Evolutionary conservation across 768 basidiomycete genomes (phyloP), one percentile per base, ranked within the genome.

Genomic region (Pleurotus tuoliensis): DNA sequence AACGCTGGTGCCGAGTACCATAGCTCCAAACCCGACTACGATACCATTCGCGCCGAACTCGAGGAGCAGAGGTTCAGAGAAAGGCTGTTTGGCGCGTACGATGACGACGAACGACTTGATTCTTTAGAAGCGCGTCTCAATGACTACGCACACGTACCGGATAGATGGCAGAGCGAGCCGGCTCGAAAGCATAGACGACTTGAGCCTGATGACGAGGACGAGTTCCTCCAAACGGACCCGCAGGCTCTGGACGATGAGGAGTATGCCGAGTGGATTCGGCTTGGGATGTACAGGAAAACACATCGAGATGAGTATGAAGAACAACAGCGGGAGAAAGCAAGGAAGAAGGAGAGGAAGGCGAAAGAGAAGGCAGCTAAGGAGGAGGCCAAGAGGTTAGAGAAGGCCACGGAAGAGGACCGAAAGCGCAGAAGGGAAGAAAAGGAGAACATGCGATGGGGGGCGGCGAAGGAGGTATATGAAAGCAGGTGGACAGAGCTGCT

Each of bases 261-360:
- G 58, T 96, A 96, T 62, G 82, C 88, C 1, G 90, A 92, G 63
- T 95, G 90, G 89, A 73, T 96, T 50, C 75, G 94, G 60, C 71
- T 79, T 22, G 92, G 91, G 47, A 95, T 97, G 90, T 94, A 22
- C 53, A 90, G 89, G 69, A 85, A 81, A 69, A 84, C 82, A 8
- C 86, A 90, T 62, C 83, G 83, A 1, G 77, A 77, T 18, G 84
- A 88, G 70, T 79, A 82, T 68, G 84, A 77, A 54, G 86, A 90
- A 58, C 75, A 83, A 55, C 74, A 79, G 56, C 80, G 77, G 13
- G 74, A 77, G 59, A 77, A 86, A 59, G 82, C 81, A 1, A 76
- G 77, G 43, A 75, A 67, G 56, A 82, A 74, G 1, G 81, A 82
- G 4, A 82, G 77, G 24, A 73, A 73, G 25, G 82, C 79, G 1